These are phyloP conservation scores for Pleurotus pulmonarius DNA, from an alignment of 768 basidiomycete genomes.

Conservation along the genomic window DNA sequence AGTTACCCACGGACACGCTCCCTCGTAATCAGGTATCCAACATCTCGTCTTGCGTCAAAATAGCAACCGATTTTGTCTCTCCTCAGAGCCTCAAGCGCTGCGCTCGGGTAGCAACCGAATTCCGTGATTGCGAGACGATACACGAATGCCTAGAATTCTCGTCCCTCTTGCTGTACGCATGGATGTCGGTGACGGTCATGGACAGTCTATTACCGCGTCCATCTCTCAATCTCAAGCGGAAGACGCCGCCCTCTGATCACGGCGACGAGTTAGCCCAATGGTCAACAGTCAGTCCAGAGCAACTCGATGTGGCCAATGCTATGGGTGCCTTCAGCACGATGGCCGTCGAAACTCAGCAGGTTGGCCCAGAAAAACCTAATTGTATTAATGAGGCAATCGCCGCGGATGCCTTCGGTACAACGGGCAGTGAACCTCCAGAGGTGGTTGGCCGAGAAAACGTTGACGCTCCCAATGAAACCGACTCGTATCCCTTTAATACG, in stretches of 20 bases:
- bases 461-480: no score
- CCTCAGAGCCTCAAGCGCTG: neutral
- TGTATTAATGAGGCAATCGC: no score
- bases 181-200: neutral
- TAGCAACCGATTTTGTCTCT: constrained; percentile 5
- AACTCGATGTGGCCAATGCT: no score
- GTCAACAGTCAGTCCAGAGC: no score
- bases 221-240: neutral
- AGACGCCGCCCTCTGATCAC: neutral
- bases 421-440: no score
- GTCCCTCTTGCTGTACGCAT: neutral
- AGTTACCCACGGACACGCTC: neutral
- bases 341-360: no score
- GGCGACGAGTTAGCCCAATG: no score
- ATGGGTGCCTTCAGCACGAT: no score
- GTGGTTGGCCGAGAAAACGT: no score
- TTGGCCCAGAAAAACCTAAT: no score
- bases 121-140: neutral
- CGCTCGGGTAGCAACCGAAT: neutral
- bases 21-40: neutral
- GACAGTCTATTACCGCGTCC: neutral
- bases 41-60: constrained; percentile 1
- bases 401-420: no score
- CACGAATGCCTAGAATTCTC: neutral
- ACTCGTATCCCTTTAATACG: no score